Percentiles rank a stretch among this genome's conserved stretches.
Evolutionary conservation across 768 basidiomycete species (phyloP).

Genomic region (Tulasnella sp.): DNA sequence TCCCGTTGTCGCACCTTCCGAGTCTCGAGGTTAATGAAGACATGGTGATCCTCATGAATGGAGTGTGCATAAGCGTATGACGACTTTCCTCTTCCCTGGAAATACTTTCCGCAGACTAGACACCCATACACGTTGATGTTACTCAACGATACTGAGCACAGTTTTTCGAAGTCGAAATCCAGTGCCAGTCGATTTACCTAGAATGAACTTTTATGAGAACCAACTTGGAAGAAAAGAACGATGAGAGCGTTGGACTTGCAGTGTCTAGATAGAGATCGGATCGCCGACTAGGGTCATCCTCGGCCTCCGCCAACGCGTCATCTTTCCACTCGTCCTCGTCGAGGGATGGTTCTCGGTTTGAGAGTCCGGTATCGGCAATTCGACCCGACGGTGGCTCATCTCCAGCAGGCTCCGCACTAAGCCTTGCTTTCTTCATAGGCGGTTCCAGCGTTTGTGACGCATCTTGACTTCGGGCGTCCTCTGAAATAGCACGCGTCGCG

Average conservation of each 20-base stretch:
- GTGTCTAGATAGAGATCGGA: conserved; percentile 94
- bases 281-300: conserved; percentile 22
- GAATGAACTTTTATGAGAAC: not conserved
- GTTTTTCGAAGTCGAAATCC: conserved; percentile 98
- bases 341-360: not conserved
- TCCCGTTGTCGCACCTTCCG: conserved; percentile 54
- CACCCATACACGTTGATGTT: conserved; percentile 98
- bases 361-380: not conserved
- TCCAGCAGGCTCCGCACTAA: not conserved
- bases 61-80: conserved; percentile 96
- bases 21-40: conserved; percentile 91
- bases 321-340: conserved; percentile 1
- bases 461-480: not conserved
- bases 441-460: not conserved
- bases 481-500: not conserved
- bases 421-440: not conserved
- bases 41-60: conserved; percentile 96
- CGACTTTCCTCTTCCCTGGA: conserved; percentile 88
- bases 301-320: not conserved
- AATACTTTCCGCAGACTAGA: conserved; percentile 96
- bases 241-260: conserved; percentile 34
- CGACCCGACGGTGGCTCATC: not conserved
- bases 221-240: not conserved
- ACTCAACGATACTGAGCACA: conserved; percentile 91
- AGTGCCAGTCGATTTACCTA: conserved; percentile 84